A percentile compares a stretch with the other conserved stretches of the same genome.
Conservation (phyloP, 2,329 filamentous ascomycete species). For the Macrophomina phaseolina region DNA sequence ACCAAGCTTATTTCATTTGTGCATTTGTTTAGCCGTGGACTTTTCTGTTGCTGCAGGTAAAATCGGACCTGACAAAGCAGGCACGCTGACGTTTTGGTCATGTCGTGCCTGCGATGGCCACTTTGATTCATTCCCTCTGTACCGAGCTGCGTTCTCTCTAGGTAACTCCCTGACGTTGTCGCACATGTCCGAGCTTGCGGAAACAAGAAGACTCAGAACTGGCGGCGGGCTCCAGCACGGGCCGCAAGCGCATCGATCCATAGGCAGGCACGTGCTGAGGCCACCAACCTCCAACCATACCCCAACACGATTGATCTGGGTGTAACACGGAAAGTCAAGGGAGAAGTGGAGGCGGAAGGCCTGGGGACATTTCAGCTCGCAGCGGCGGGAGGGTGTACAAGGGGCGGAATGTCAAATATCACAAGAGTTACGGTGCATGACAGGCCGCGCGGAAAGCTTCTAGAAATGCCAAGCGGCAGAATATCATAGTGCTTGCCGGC, state of each 20-base stretch:
- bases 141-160: background rate
- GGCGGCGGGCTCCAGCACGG: background rate
- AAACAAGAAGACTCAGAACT: background rate
- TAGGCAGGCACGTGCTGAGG: conserved; percentile 3
- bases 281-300: conserved; percentile 4
- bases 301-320: background rate
- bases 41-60: background rate
- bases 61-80: conserved; percentile 7
- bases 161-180: background rate
- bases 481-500: background rate
- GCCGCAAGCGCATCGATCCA: background rate
- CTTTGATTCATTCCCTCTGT: background rate
- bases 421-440: too few relatives aligned
- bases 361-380: background rate
- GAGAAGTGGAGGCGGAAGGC: background rate
- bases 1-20: too few relatives aligned
- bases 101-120: background rate
- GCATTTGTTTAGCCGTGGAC: too few relatives aligned
- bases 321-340: background rate
- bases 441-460: background rate
- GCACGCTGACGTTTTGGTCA: background rate
- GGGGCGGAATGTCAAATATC: background rate
- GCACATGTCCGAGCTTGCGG: background rate
- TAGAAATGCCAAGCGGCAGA: conserved; percentile 3
- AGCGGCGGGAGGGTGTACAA: background rate